Evolutionary conservation across 2,329 filamentous ascomycete genomes (phyloP).

Genomic region (Neofusicoccum kwambonambiense): DNA sequence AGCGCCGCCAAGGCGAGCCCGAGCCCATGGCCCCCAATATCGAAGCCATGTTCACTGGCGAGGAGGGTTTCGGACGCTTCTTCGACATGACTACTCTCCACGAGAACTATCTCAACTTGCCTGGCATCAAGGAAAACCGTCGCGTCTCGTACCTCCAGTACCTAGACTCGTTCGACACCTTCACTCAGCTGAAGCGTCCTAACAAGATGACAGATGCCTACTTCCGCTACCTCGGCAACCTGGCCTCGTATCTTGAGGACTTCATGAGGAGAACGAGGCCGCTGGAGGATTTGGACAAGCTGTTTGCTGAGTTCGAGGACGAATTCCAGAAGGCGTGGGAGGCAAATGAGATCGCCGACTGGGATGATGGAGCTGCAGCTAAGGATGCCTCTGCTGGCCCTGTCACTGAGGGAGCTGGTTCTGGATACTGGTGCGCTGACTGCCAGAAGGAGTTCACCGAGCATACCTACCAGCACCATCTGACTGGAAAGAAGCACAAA

Average conservation of each 20-base stretch:
- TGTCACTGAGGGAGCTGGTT: constrained; percentile 53
- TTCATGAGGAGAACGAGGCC: constrained; percentile 85
- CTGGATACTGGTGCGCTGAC: constrained; percentile 83
- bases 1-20: constrained; percentile 62
- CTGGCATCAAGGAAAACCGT: constrained; percentile 65
- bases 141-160: constrained; percentile 89
- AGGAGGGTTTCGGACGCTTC: constrained; percentile 89
- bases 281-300: constrained; percentile 78
- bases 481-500: constrained; percentile 89
- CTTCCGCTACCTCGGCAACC: constrained; percentile 79
- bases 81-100: constrained; percentile 84
- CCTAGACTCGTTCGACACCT: constrained; percentile 85
- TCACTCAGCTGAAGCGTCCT: constrained; percentile 71
- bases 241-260: constrained; percentile 80
- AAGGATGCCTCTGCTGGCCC: constrained; percentile 35
- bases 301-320: constrained; percentile 72
- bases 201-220: constrained; percentile 93
- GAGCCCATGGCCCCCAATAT: constrained; percentile 66
- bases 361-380: constrained; percentile 51
- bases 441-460: constrained; percentile 96
- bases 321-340: constrained; percentile 86
- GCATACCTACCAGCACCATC: constrained; percentile 87
- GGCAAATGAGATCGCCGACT: constrained; percentile 74
- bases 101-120: constrained; percentile 86
- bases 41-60: constrained; percentile 91